phyloP scores from a whole-genome alignment of 2,329 filamentous ascomycete genomes.

The Rosellinia necatrix region DNA sequence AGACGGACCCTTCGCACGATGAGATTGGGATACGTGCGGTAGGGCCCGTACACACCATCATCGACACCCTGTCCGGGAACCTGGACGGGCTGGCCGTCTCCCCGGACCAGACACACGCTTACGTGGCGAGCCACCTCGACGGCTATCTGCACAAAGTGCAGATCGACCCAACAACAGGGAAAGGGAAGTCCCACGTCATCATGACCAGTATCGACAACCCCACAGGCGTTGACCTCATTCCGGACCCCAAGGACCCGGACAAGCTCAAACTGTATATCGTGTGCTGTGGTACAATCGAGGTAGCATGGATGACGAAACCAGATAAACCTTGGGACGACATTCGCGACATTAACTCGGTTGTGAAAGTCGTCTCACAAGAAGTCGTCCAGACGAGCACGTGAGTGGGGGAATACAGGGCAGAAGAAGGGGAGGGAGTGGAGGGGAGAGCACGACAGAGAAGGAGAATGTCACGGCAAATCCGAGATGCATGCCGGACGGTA shows the following conservation, averaged over 20 bases:
- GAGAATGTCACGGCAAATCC: not conserved
- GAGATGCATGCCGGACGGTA: constrained; percentile 9
- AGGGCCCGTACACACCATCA: constrained; percentile 34
- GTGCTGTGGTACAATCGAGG: constrained; percentile 40
- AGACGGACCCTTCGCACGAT: constrained; percentile 22
- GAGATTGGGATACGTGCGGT: constrained; percentile 30
- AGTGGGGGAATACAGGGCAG: not conserved
- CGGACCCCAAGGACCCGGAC: constrained; percentile 14
- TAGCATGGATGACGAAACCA: constrained; percentile 38
- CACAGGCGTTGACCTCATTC: constrained; percentile 34
- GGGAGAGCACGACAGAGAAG: not conserved
- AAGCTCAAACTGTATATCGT: constrained; percentile 37
- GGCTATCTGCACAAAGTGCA: constrained; percentile 35
- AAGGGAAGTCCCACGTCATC: constrained; percentile 27
- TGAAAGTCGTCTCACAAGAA: constrained; percentile 29
- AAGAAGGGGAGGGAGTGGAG: not conserved
- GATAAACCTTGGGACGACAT: constrained; percentile 36
- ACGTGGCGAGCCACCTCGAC: constrained; percentile 37
- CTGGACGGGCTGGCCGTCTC: constrained; percentile 38
- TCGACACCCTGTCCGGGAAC: constrained; percentile 34
- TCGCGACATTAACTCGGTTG: constrained; percentile 34
- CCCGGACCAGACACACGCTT: constrained; percentile 31
- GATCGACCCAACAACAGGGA: constrained; percentile 31
- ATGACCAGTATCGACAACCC: constrained; percentile 38
- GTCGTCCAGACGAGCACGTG: constrained; percentile 17